These are phyloP conservation scores for Trypanosoma lewisi DNA, from an alignment of 208 protist species.

Conservation along the genomic window DNA sequence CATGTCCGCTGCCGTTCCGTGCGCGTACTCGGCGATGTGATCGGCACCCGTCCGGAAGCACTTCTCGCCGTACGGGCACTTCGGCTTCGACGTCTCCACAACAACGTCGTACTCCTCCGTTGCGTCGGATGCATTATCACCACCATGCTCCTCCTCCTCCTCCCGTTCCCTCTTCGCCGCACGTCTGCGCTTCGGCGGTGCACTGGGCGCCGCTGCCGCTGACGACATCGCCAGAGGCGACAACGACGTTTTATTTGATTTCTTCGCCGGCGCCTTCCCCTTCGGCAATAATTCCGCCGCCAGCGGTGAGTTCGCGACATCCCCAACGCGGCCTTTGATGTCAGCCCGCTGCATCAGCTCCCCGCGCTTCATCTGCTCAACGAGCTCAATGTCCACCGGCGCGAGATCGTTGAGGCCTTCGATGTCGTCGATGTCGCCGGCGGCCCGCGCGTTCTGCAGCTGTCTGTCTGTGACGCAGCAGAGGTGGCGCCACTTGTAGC, in stretches of 20 bases:
- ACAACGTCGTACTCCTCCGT: constrained; percentile 70
- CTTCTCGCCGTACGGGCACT: constrained; percentile 59
- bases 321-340: constrained; percentile 63
- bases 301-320: constrained; percentile 55
- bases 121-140: constrained; percentile 50
- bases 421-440: constrained; percentile 59
- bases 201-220: too few relatives aligned
- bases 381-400: constrained; percentile 43
- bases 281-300: constrained; percentile 26
- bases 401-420: constrained; percentile 64
- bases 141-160: constrained; percentile 10
- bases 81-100: constrained; percentile 31
- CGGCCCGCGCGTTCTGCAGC: constrained; percentile 53
- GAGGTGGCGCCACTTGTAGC: constrained; percentile 81
- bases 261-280: neutral
- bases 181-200: constrained; percentile 15
- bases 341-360: constrained; percentile 41
- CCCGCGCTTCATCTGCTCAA: constrained; percentile 63
- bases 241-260: neutral
- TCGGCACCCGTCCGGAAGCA: constrained; percentile 69
- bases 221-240: constrained; percentile 11
- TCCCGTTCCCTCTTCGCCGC: constrained; percentile 18
- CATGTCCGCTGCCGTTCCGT: constrained; percentile 25
- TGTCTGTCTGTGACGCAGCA: constrained; percentile 85
- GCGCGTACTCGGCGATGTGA: constrained; percentile 64